These are phyloP conservation scores for Colletotrichum spaethianum DNA, from an alignment of 2,329 filamentous ascomycete genomes.

Conservation along the genomic window DNA sequence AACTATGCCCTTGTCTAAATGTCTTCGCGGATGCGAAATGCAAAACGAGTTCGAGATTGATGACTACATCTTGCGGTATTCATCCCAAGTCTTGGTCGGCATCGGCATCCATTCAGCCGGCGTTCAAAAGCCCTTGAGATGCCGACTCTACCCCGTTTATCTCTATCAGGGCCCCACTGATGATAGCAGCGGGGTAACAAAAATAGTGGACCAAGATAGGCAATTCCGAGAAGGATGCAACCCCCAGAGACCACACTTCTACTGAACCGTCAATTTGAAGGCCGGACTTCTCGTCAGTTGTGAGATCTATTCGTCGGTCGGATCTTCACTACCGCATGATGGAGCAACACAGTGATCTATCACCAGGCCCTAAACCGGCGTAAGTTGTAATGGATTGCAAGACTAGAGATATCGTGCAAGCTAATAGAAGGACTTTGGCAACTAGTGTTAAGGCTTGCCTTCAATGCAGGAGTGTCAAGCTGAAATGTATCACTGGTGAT, in stretches of 20 bases:
- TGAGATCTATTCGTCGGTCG: not conserved
- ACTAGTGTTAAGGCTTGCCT: conserved; percentile 51
- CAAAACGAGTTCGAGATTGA: not conserved
- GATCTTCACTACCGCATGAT: not conserved
- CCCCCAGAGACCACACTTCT: not conserved
- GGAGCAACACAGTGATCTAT: not conserved
- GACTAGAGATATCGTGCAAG: not conserved
- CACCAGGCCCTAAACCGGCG: not conserved
- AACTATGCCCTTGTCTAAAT: not conserved
- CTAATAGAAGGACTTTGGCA: not conserved
- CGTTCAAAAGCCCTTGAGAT: not conserved
- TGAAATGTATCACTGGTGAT: conserved; percentile 51
- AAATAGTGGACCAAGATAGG: conserved; percentile 13
- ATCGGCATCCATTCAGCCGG: conserved; percentile 4
- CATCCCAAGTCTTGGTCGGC: not conserved
- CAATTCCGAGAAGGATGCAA: not conserved
- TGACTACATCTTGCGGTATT: not conserved
- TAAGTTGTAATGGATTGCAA: not conserved
- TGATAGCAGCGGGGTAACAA: conserved; percentile 1
- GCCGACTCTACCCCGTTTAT: conserved; percentile 4
- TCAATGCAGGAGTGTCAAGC: conserved; percentile 55
- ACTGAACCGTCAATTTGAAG: not conserved
- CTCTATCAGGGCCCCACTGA: not conserved
- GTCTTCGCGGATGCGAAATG: not conserved
- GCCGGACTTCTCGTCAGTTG: not conserved